These are phyloP conservation scores for Dissophora globulifera DNA, from an alignment of 192 early-diverging fungal genomes.

Conservation along the genomic window DNA sequence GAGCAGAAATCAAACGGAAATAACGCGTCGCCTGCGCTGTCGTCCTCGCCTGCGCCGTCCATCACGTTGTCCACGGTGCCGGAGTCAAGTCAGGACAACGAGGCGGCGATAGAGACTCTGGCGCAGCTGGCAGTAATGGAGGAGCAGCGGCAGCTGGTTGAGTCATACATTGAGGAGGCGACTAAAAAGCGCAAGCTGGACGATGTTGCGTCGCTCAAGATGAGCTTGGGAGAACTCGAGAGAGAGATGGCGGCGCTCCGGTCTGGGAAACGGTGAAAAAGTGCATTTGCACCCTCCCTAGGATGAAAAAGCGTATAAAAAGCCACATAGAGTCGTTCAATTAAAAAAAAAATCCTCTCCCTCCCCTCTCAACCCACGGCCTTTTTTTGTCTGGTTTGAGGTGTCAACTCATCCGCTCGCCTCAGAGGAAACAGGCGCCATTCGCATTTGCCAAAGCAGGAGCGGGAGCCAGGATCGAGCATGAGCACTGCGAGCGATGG, in stretches of 20 bases:
- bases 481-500: conserved; percentile 27
- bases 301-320: not conserved
- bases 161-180: conserved; percentile 74
- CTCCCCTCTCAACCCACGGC: no score
- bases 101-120: conserved; percentile 44
- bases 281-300: not conserved
- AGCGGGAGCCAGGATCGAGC: not conserved
- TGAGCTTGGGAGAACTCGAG: conserved; percentile 71
- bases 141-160: conserved; percentile 73
- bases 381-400: no score
- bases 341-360: not conserved
- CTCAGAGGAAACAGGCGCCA: not conserved
- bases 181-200: conserved; percentile 73
- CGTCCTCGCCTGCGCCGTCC: conserved; percentile 35
- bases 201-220: conserved; percentile 73
- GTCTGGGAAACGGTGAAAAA: conserved; percentile 7
- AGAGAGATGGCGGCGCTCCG: conserved; percentile 62
- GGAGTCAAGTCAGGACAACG: conserved; percentile 27
- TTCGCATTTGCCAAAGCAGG: not conserved
- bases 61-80: conserved; percentile 11
- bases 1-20: conserved; percentile 10
- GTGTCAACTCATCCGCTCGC: no score
- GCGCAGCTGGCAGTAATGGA: conserved; percentile 65
- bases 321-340: not conserved
- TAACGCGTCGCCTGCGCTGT: conserved; percentile 3